Percentiles rank a stretch among this genome's conserved stretches.
phyloP scores from a whole-genome alignment of 768 basidiomycete species.

The Leucocoprinus leucothites region DNA sequence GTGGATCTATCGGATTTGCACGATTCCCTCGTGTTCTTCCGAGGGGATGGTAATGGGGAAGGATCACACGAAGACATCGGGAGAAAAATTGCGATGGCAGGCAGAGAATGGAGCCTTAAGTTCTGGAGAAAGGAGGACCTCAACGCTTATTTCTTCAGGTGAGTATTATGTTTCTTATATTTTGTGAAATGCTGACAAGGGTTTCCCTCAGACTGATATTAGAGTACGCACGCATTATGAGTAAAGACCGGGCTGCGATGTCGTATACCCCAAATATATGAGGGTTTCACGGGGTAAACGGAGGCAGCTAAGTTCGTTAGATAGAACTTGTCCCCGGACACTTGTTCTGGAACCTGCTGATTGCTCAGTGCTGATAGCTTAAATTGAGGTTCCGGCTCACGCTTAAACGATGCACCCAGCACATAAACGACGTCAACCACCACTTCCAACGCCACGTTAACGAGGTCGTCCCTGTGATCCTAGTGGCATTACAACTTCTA shows the following conservation, averaged over 20 bases:
- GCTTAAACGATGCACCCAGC: neutral
- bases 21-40: constrained; percentile 72
- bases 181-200: neutral
- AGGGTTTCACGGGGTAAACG: neutral
- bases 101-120: constrained; percentile 45
- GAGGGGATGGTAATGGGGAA: constrained; percentile 49
- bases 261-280: constrained; percentile 18
- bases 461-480: too few relatives aligned
- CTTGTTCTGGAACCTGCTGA: too few relatives aligned
- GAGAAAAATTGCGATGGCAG: constrained; percentile 39
- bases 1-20: constrained; percentile 62
- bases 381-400: neutral
- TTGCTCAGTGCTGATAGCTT: neutral
- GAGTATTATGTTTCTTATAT: neutral
- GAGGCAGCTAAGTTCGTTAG: too few relatives aligned
- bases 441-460: too few relatives aligned
- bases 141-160: constrained; percentile 51
- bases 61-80: constrained; percentile 59
- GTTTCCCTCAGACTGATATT: constrained; percentile 39
- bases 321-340: too few relatives aligned
- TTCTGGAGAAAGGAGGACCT: constrained; percentile 54
- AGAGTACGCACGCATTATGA: constrained; percentile 54
- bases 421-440: too few relatives aligned
- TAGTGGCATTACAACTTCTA: too few relatives aligned
- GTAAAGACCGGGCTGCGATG: constrained; percentile 41